Base-by-base conservation (phyloP, 352 stramenopile genomes). In the Blastocystis sp. region DNA sequence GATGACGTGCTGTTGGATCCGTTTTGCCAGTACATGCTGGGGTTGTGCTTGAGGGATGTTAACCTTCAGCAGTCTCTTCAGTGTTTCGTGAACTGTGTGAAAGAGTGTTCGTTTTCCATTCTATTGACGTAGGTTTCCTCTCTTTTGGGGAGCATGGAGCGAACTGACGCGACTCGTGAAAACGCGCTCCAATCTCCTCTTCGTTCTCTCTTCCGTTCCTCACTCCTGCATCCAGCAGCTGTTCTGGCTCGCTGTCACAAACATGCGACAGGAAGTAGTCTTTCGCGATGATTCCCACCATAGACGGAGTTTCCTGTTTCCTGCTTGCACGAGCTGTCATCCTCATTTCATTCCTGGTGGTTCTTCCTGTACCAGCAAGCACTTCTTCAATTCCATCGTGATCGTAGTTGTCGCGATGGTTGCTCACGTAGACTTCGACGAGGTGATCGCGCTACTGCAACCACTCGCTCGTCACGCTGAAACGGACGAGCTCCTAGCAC, bases 231-330 rank as follows among this genome's bases (percentile, higher is more conserved):
- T 76, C 29, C 64, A 34, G 7, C 21, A 76, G 11, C 64, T 76
- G 16, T 76, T 76, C 38, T 76, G 64, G 64, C 40, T 76, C 24
- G n/a, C 38, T 56, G 9, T 76, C 7, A 54, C 40, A 38, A 76
- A 76, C 40, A 29, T 27, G 8, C 40, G 40, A 38, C 53, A 76
- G 21, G 64, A 57, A 56, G 64, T 76, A 4, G 11, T 0, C n/a
- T 18, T 56, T 34, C 9, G 0, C 21, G 9, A 21, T 11, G 14
- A 16, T 29, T 34, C 21, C 29, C 21, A 76, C 0, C 32, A 11
- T 34, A 76, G 64, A 21, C 11, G 16, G 32, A 16, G 8, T 27
- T 76, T 21, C 64, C 64, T 40, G 27, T 24, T 21, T n/a, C 29
- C 6, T 4, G 53, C n/a, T 29, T 44, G 7, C n/a, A 38, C 40